These are phyloP conservation scores for Wickerhamomyces strasburgensis DNA, from an alignment of 805 yeast species.

Conservation along the genomic window DNA sequence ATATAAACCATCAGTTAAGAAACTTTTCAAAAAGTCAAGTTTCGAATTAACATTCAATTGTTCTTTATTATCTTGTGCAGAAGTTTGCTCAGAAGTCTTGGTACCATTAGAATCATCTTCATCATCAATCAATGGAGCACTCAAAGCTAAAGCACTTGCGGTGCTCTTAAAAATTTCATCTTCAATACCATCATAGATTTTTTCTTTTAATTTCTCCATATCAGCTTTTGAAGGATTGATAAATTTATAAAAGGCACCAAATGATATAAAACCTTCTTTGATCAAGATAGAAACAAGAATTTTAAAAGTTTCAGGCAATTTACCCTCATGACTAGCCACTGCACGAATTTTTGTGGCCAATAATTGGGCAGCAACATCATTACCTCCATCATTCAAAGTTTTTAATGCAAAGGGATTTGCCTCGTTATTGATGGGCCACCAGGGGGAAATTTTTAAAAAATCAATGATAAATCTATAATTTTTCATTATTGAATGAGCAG, in stretches of 20 bases:
- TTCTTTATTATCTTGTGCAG: too few species aligned
- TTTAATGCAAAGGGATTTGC: constrained; percentile 31
- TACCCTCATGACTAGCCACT: constrained; percentile 24
- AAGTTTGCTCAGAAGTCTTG: constrained; percentile 2
- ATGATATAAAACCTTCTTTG: constrained; percentile 60
- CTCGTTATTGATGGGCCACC: constrained; percentile 53
- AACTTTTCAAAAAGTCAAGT: constrained; percentile 43
- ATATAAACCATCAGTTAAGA: constrained; percentile 56
- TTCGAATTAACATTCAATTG: too few species aligned
- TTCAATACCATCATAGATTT: constrained; percentile 43
- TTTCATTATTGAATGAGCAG: constrained; percentile 38
- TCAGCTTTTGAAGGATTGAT: constrained; percentile 48
- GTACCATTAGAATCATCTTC: constrained; percentile 43
- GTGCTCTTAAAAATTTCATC: constrained; percentile 55
- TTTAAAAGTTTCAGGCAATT: constrained; percentile 38
- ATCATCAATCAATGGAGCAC: constrained; percentile 75
- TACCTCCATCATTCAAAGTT: constrained; percentile 46
- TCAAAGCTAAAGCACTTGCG: constrained; percentile 79
- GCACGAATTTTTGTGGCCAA: constrained; percentile 39
- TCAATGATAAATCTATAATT: constrained; percentile 43
- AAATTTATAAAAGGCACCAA: constrained; percentile 54
- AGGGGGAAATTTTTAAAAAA: constrained; percentile 49
- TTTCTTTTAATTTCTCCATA: constrained; percentile 38
- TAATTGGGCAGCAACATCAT: constrained; percentile 47
- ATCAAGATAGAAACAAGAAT: constrained; percentile 51